phyloP scores from a whole-genome alignment of 2,329 filamentous ascomycete species.

The Pseudogymnoascus sp. region DNA sequence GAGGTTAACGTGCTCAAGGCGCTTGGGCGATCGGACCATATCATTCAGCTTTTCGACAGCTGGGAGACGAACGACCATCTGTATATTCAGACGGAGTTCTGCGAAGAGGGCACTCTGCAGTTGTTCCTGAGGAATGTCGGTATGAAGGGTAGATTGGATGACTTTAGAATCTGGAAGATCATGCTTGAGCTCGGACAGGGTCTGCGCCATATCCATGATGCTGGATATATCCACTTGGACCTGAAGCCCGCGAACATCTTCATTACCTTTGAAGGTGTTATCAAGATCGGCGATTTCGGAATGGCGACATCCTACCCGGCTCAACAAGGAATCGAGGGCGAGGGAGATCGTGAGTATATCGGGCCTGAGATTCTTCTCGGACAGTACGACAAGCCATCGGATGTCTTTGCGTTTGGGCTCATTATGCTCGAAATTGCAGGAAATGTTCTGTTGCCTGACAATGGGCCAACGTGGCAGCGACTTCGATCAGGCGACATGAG shows the following conservation, averaged over 20 bases:
- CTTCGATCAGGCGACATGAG: slow-evolving; percentile 83
- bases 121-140: slow-evolving; percentile 78
- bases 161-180: slow-evolving; percentile 98
- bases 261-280: slow-evolving; percentile 68
- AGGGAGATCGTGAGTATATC: slow-evolving; percentile 95
- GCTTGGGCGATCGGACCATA: slow-evolving; percentile 73
- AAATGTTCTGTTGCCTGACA: slow-evolving; percentile 89
- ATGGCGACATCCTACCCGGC: slow-evolving; percentile 74
- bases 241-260: slow-evolving; percentile 80
- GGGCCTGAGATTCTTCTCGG: slow-evolving; percentile 86
- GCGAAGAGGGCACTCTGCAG: slow-evolving; percentile 86
- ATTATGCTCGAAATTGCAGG: slow-evolving; percentile 92
- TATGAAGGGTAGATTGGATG: slow-evolving; percentile 77
- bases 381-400: slow-evolving; percentile 79
- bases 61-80: slow-evolving; percentile 83
- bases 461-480: slow-evolving; percentile 84
- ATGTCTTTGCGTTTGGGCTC: slow-evolving; percentile 88
- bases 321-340: slow-evolving; percentile 68
- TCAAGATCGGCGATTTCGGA: slow-evolving; percentile 84
- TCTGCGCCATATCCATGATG: slow-evolving; percentile 80
- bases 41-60: slow-evolving; percentile 73
- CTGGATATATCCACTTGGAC: slow-evolving; percentile 77
- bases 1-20: slow-evolving; percentile 74
- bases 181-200: slow-evolving; percentile 80
- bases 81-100: slow-evolving; percentile 97